A percentile compares a stretch with the other conserved stretches of the same genome.
phyloP scores from a whole-genome alignment of 2,329 filamentous ascomycete genomes.

The Fusarium robinianum region DNA sequence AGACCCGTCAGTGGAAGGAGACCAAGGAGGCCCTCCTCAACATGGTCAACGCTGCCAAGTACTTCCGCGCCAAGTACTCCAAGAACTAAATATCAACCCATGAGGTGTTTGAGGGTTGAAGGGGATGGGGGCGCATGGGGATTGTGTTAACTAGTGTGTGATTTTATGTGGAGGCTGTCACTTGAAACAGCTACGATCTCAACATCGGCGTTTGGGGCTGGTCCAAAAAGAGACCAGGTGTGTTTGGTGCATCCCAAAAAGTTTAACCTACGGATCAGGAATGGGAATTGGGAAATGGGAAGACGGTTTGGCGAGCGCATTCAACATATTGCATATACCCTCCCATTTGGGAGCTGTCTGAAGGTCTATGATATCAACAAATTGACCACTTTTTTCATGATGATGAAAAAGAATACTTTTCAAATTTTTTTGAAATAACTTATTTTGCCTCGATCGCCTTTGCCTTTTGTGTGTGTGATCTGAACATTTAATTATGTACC shows the following conservation, averaged over 20 bases:
- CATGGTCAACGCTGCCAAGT: conserved; percentile 98
- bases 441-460: too few species aligned
- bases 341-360: conserved; percentile 40
- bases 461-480: too few species aligned
- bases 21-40: conserved; percentile 94
- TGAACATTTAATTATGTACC: too few species aligned
- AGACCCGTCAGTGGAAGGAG: conserved; percentile 98
- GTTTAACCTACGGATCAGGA: conserved; percentile 42
- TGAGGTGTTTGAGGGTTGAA: conserved; percentile 24
- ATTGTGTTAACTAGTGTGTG: conserved; percentile 40
- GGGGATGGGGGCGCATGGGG: conserved; percentile 28
- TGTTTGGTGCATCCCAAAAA: conserved; percentile 46
- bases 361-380: conserved; percentile 39
- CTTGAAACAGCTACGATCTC: conserved; percentile 56
- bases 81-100: conserved; percentile 52
- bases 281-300: conserved; percentile 34
- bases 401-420: conserved; percentile 27
- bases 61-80: conserved; percentile 87
- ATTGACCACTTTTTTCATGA: conserved; percentile 36
- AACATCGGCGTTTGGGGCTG: conserved; percentile 60
- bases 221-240: conserved; percentile 43
- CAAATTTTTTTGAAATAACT: not conserved
- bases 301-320: conserved; percentile 44
- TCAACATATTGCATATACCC: conserved; percentile 48
- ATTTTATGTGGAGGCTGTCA: conserved; percentile 43